Conservation (phyloP, 352 stramenopile species). For the Aphanomyces cochlioides region DNA sequence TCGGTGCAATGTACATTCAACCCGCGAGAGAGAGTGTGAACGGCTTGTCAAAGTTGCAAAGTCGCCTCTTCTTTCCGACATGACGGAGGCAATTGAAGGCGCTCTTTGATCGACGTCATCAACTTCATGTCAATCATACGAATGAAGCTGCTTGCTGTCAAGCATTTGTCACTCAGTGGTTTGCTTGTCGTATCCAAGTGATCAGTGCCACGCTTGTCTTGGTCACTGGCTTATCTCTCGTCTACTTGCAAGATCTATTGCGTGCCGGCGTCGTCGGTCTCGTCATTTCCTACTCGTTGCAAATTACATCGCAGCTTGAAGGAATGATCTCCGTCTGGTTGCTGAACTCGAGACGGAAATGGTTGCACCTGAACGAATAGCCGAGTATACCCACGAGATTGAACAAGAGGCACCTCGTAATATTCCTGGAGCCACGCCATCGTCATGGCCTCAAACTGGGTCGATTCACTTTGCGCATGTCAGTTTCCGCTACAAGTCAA, state of each 20-base stretch:
- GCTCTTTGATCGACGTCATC: conserved; percentile 19
- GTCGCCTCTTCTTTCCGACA: conserved; percentile 45
- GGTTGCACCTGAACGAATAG: conserved; percentile 82
- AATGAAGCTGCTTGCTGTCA: conserved; percentile 35
- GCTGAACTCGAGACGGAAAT: conserved; percentile 70
- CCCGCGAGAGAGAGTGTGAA: conserved; percentile 51
- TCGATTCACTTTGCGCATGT: background rate
- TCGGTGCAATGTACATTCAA: conserved; percentile 42
- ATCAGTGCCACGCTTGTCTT: conserved; percentile 37
- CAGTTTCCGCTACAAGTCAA: background rate
- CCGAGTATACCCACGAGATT: conserved; percentile 70
- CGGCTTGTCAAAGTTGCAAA: conserved; percentile 45
- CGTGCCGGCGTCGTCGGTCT: conserved; percentile 81
- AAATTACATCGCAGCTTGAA: conserved; percentile 85
- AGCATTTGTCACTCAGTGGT: conserved; percentile 39
- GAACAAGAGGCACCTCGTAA: conserved; percentile 36
- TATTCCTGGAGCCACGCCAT: conserved; percentile 30
- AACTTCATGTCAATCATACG: conserved; percentile 37
- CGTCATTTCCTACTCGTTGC: conserved; percentile 87
- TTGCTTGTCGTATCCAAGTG: conserved; percentile 42
- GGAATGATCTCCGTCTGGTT: conserved; percentile 82
- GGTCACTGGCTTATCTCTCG: conserved; percentile 24
- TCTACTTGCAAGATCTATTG: conserved; percentile 38
- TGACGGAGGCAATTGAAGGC: conserved; percentile 54
- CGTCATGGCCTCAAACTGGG: background rate